Conservation (phyloP, 148 eudicot species). For the Silene conica region DNA sequence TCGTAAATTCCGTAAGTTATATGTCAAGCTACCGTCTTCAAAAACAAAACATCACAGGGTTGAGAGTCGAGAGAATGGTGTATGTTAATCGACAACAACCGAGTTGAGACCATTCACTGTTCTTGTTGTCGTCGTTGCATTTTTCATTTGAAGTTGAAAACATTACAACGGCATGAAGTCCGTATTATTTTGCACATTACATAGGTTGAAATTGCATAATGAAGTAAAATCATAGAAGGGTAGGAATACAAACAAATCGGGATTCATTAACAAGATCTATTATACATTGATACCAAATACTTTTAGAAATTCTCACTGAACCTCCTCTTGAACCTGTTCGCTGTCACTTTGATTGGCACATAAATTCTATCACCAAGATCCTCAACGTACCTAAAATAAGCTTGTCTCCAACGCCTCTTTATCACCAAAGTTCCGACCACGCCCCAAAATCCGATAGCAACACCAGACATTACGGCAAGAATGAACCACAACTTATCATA, state of each 20-base stretch:
- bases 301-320: not conserved
- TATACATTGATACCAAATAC: no score
- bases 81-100: not conserved
- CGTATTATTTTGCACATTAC: no score
- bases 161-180: no score
- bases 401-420: constrained; percentile 21
- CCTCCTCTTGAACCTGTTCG: not conserved
- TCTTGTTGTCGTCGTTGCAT: no score
- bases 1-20: no score
- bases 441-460: constrained; percentile 35
- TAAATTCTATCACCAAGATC: not conserved
- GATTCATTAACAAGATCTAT: no score
- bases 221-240: no score
- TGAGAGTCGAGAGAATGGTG: no score
- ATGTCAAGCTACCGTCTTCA: no score
- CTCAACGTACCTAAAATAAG: constrained; percentile 20
- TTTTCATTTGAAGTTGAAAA: no score
- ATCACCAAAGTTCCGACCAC: constrained; percentile 21
- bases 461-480: constrained; percentile 13
- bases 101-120: not conserved
- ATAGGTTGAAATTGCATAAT: no score
- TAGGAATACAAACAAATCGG: not conserved
- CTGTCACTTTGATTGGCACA: not conserved
- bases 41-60: no score
- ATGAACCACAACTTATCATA: constrained; percentile 20